phyloP scores from a whole-genome alignment of 345 rosid genomes.

The Sisymbrium altissimum region DNA sequence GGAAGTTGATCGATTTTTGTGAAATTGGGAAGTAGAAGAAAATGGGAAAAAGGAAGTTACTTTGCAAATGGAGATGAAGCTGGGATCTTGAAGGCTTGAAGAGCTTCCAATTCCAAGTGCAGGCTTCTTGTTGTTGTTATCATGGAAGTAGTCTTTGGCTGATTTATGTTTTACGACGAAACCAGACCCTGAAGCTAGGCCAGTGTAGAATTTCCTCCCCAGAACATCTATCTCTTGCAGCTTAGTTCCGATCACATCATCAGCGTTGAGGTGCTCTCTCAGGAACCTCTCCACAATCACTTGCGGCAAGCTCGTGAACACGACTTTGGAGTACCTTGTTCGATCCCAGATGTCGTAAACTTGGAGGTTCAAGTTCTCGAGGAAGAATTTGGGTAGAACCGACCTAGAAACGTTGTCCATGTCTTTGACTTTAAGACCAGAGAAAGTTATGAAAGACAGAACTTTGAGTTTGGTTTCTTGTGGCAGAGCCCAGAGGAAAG shows the following conservation, averaged over 20 bases:
- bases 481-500: constrained; percentile 55
- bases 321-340: constrained; percentile 39
- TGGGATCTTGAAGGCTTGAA: constrained; percentile 55
- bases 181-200: constrained; percentile 63
- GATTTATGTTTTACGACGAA: constrained; percentile 59
- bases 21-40: neutral
- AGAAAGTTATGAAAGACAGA: constrained; percentile 72
- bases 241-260: constrained; percentile 72
- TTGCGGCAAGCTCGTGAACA: constrained; percentile 71
- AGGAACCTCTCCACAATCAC: constrained; percentile 81
- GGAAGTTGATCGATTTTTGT: neutral
- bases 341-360: constrained; percentile 53
- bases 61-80: constrained; percentile 62
- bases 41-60: neutral
- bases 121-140: constrained; percentile 49
- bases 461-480: constrained; percentile 48
- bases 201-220: constrained; percentile 51
- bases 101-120: constrained; percentile 50
- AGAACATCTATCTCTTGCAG: constrained; percentile 37
- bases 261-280: constrained; percentile 57
- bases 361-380: constrained; percentile 63
- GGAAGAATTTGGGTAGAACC: constrained; percentile 88
- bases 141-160: constrained; percentile 54
- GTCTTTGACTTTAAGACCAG: constrained; percentile 58
- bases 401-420: constrained; percentile 65